These are phyloP conservation scores for Amesomyces nigricolor DNA, from an alignment of 2,329 filamentous ascomycete species.

Conservation along the genomic window DNA sequence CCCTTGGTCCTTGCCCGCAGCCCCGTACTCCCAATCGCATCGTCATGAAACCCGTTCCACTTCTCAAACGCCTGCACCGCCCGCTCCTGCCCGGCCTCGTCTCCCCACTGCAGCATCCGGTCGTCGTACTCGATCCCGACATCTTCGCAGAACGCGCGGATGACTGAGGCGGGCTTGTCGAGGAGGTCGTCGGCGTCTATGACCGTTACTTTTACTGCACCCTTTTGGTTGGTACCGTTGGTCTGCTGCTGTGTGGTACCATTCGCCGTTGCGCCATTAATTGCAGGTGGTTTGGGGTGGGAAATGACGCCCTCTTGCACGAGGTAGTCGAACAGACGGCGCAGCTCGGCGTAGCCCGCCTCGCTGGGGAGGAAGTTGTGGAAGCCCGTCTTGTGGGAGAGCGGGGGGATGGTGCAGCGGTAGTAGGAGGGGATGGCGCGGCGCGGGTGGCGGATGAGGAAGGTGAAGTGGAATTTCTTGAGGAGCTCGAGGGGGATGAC, in stretches of 20 bases:
- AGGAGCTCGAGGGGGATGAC: slow-evolving; percentile 71
- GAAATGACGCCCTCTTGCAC: slow-evolving; percentile 64
- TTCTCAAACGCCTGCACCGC: slow-evolving; percentile 82
- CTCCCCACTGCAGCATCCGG: slow-evolving; percentile 85
- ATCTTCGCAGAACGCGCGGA: slow-evolving; percentile 74
- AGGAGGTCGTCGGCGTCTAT: slow-evolving; percentile 92
- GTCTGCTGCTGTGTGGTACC: slow-evolving; percentile 20
- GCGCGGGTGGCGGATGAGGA: slow-evolving; percentile 94
- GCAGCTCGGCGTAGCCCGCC: slow-evolving; percentile 85
- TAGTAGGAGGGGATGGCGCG: slow-evolving; percentile 89
- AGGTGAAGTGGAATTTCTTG: slow-evolving; percentile 84
- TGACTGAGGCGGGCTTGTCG: slow-evolving; percentile 70
- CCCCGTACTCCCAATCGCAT: slow-evolving; percentile 77
- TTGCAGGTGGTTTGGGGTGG: too few species aligned
- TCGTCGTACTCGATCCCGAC: slow-evolving; percentile 71
- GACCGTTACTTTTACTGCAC: slow-evolving; percentile 74
- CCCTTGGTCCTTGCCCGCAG: slow-evolving; percentile 65
- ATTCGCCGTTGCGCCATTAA: neutral
- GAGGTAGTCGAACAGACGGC: slow-evolving; percentile 81
- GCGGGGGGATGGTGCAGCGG: slow-evolving; percentile 85
- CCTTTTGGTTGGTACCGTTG: slow-evolving; percentile 16
- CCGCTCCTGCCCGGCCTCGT: slow-evolving; percentile 61
- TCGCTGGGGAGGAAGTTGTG: slow-evolving; percentile 80
- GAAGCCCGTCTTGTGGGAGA: slow-evolving; percentile 78
- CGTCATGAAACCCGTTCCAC: slow-evolving; percentile 95